Evolutionary conservation across 2,329 filamentous ascomycete species (phyloP), one percentile per base, ranked within the genome.

Genomic region (Microcera coccophila): DNA sequence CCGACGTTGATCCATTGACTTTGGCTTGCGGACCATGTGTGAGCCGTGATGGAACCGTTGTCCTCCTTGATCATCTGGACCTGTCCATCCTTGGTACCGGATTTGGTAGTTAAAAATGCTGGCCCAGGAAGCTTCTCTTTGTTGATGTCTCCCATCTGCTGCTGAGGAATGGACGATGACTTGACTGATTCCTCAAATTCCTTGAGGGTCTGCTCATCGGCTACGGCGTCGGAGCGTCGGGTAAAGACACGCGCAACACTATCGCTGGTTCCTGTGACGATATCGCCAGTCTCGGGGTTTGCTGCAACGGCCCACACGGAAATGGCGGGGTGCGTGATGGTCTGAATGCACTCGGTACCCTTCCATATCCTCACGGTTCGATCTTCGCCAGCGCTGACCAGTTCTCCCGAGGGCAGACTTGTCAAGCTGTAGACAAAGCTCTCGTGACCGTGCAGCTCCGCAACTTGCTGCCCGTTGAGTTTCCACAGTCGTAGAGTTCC

Each of bases 271-370:
- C 91, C 93, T 3, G 87, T 87, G n/a, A 89, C 88, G 47, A 98
- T 91, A 58, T 98, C 94, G 17, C 93, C 91, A 36, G 80, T 94
- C 49, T 88, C 81, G 1, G 75, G 61, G 59, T 87, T 93, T 10
- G 80, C 86, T n/a, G 90, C 87, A 15, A 98, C 89, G 12, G 81
- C 76, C 93, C 93, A 98, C 4, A 98, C 90, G 0, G 91, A 97
- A 42, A 97, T 94, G 9, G 93, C 93, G 10, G 93, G 93, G 59
- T 96, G 90, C 1, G 91, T 96, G 51, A 98, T 97, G 29, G 91
- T 96, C 66, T 98, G 93, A 35, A 95, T 70, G 62, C 91, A 97
- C 43, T 90, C 76, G 12, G 73, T 78, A 34, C 85, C 87, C 54
- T 79, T 84, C 93, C 94, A 98, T 61, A 98, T 73, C 39, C 89